A percentile compares a stretch with the other conserved stretches of the same genome.
Evolutionary conservation across 1,284 basidiomycete genomes (phyloP).

Genomic region (Rugosomyces carneus): DNA sequence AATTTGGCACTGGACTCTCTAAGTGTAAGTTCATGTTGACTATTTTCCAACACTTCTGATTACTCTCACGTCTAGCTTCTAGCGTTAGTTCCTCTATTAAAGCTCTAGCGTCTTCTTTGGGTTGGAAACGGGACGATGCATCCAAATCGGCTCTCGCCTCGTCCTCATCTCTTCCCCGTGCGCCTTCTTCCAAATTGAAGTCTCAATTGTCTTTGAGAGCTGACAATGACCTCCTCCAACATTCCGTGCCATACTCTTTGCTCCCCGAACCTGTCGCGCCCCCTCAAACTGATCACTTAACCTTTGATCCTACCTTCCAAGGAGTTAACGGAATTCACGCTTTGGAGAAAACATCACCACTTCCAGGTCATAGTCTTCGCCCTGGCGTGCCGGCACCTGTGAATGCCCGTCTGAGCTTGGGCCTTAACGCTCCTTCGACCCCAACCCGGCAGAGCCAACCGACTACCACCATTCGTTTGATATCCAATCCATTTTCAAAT

Average conservation of each 20-base stretch:
- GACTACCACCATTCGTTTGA: conserved; percentile 59
- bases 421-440: conserved; percentile 31
- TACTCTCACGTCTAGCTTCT: conserved; percentile 33
- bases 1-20: conserved; percentile 63
- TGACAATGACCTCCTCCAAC: conserved; percentile 37
- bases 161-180: conserved; percentile 24
- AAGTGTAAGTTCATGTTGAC: conserved; percentile 45
- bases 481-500: conserved; percentile 30
- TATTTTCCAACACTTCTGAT: conserved; percentile 14
- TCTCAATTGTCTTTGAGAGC: conserved; percentile 13
- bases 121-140: conserved; percentile 47
- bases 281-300: conserved; percentile 44
- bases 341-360: conserved; percentile 32
- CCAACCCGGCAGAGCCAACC: conserved; percentile 33
- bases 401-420: conserved; percentile 50
- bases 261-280: conserved; percentile 35
- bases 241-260: conserved; percentile 47
- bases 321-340: conserved; percentile 18
- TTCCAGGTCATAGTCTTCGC: conserved; percentile 51
- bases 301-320: conserved; percentile 30
- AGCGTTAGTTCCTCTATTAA: conserved; percentile 61
- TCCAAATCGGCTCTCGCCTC: conserved; percentile 26
- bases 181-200: conserved; percentile 20
- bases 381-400: conserved; percentile 51
- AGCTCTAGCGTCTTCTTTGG: conserved; percentile 63